Evolutionary conservation across 192 early-diverging fungal species (phyloP).

Genomic region (Neocallimastix lanati): DNA sequence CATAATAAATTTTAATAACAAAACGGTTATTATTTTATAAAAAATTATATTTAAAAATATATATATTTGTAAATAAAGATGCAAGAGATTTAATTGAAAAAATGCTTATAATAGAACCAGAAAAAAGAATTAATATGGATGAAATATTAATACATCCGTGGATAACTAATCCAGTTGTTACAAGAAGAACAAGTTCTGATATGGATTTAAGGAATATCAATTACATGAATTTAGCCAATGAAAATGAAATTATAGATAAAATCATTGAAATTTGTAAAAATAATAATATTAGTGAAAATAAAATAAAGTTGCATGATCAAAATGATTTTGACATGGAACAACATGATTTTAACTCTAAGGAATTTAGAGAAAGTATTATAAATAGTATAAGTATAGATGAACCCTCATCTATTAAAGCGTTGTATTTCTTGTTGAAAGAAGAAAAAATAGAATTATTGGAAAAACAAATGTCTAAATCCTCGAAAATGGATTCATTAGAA

Average conservation of each 20-base stretch:
- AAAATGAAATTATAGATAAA: background rate
- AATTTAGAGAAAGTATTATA: background rate
- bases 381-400: background rate
- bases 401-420: background rate
- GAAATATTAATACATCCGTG: background rate
- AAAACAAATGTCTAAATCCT: background rate
- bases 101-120: background rate
- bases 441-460: background rate
- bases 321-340: background rate
- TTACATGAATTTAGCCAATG: background rate
- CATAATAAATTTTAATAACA: too few species aligned
- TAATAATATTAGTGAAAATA: background rate
- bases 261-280: background rate
- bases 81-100: background rate
- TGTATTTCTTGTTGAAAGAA: background rate
- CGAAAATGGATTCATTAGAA: background rate
- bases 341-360: background rate
- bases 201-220: background rate
- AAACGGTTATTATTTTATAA: too few species aligned
- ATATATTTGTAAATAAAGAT: too few species aligned
- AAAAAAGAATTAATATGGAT: background rate
- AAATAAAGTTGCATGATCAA: background rate
- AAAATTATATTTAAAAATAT: too few species aligned
- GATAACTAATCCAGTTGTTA: background rate
- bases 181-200: background rate